Conservation (phyloP, 148 eudicot species). For the Camellia sinensis region DNA sequence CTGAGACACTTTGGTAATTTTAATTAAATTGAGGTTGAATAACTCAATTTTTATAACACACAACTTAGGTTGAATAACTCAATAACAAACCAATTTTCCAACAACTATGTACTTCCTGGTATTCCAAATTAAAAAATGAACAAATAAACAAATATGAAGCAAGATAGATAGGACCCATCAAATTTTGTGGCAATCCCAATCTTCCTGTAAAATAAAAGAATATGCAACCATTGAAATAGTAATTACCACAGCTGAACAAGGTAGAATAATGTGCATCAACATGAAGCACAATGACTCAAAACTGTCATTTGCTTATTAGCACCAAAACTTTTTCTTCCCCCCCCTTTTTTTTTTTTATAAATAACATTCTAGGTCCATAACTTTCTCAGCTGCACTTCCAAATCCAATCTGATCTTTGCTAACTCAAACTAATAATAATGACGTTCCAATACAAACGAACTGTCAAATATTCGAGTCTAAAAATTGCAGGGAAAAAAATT, state of each 20-base stretch:
- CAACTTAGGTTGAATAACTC: too few species aligned
- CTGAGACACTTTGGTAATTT: too few species aligned
- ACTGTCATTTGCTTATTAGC: not conserved
- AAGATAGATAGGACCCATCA: too few species aligned
- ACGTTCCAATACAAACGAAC: not conserved
- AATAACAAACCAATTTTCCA: too few species aligned
- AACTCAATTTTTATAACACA: too few species aligned
- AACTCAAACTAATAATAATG: not conserved
- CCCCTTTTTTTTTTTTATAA: too few species aligned
- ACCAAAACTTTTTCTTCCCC: not conserved
- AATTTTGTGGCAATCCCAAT: not conserved
- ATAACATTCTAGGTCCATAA: not conserved
- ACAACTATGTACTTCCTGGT: too few species aligned
- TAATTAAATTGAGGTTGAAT: too few species aligned
- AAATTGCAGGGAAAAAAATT: not conserved
- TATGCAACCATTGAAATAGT: not conserved
- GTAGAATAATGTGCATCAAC: not conserved
- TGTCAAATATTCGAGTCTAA: slow-evolving; percentile 1
- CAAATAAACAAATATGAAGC: not conserved
- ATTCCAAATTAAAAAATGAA: not conserved
- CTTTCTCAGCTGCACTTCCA: not conserved
- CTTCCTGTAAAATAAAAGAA: not conserved
- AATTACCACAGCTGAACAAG: not conserved
- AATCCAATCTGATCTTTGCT: slow-evolving; percentile 5
- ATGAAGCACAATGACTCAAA: not conserved